Percentiles rank a stretch among this genome's conserved stretches.
phyloP scores from a whole-genome alignment of 2,329 filamentous ascomycete genomes.

The Hymenotorrendiella dingleyae region DNA sequence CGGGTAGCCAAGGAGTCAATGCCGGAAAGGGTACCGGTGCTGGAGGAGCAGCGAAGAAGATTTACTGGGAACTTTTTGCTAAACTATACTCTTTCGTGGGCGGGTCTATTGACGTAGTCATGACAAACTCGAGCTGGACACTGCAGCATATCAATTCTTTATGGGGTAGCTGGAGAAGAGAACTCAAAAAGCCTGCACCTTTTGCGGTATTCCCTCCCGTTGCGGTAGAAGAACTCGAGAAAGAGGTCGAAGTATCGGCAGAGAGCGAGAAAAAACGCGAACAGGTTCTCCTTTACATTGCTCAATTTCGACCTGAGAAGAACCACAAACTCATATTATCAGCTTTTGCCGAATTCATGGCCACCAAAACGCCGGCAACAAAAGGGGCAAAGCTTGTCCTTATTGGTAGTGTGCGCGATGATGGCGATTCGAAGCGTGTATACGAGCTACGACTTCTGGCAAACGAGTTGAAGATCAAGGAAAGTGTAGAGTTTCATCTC shows the following conservation, averaged over 20 bases:
- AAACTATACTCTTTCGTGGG: conserved; percentile 77
- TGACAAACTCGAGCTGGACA: conserved; percentile 98
- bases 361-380: conserved; percentile 45
- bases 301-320: conserved; percentile 96
- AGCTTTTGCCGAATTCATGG: conserved; percentile 74
- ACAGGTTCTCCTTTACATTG: conserved; percentile 80
- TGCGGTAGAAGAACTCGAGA: conserved; percentile 77
- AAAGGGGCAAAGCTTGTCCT: conserved; percentile 66
- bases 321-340: conserved; percentile 84
- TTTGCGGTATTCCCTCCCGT: conserved; percentile 86
- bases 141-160: conserved; percentile 73
- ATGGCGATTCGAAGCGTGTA: conserved; percentile 72
- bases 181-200: conserved; percentile 42
- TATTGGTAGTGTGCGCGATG: conserved; percentile 87
- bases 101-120: conserved; percentile 80
- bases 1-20: conserved; percentile 67
- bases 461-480: conserved; percentile 79
- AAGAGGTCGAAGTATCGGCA: conserved; percentile 64
- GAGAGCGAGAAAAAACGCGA: conserved; percentile 65
- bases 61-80: conserved; percentile 86
- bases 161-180: conserved; percentile 59
- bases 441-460: conserved; percentile 83
- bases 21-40: conserved; percentile 72
- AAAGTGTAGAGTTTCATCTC: conserved; percentile 79
- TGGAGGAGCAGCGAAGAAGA: conserved; percentile 65